Conservation (phyloP, 805 yeast genomes). For the Wickerhamiella galacta region DNA sequence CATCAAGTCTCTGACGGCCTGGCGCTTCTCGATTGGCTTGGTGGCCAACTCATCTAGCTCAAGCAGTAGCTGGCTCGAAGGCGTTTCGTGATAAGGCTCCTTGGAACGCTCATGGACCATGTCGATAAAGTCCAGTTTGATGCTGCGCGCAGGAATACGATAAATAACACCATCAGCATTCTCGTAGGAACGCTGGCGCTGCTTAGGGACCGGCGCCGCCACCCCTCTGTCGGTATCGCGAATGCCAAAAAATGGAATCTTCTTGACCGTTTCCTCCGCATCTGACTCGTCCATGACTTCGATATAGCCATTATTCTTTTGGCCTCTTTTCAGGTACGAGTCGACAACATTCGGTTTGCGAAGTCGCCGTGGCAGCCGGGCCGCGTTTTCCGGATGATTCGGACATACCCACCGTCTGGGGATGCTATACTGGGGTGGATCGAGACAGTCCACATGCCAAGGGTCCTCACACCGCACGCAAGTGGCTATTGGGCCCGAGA, state of each 20-base stretch:
- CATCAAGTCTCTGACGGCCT: conserved; percentile 24
- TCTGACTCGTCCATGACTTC: conserved; percentile 33
- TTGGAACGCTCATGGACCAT: conserved; percentile 28
- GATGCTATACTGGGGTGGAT: conserved; percentile 54
- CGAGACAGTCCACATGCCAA: conserved; percentile 83
- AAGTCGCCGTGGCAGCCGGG: conserved; percentile 13
- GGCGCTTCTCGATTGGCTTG: conserved; percentile 14
- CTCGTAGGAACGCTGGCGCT: conserved; percentile 11
- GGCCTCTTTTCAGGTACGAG: conserved; percentile 37
- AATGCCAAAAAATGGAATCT: conserved; percentile 25
- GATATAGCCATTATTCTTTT: conserved; percentile 38
- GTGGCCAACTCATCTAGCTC: conserved; percentile 22
- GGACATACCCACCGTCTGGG: conserved; percentile 87
- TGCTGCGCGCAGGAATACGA: conserved; percentile 49
- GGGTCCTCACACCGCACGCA: conserved; percentile 73
- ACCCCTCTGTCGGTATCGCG: conserved; percentile 23
- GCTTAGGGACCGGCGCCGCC: conserved; percentile 20
- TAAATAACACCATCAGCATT: conserved; percentile 32
- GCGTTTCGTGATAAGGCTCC: conserved; percentile 20
- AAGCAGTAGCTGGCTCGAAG: conserved; percentile 23
- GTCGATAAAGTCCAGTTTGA: conserved; percentile 51
- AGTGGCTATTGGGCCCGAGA: conserved; percentile 39
- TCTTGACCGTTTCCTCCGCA: conserved; percentile 22
- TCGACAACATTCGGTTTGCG: conserved; percentile 35
- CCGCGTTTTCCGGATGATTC: conserved; percentile 41